Evolutionary conservation across 2,329 filamentous ascomycete species (phyloP), one percentile per base, ranked within the genome.

Genomic region (Celoporthe dispersa): DNA sequence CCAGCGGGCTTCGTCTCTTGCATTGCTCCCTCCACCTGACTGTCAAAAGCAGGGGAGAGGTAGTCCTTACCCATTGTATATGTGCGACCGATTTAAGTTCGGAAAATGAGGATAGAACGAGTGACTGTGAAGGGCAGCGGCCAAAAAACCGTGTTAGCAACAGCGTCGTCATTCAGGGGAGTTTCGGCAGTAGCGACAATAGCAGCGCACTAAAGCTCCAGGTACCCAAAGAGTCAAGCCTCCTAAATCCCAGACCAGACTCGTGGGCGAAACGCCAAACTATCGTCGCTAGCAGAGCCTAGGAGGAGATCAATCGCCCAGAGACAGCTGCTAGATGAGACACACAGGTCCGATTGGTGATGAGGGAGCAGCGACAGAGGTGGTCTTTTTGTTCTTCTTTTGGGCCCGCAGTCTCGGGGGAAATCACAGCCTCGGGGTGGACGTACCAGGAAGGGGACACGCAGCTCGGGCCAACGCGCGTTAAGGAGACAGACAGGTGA

Each of bases 61-160:
- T 16, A 57, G 62, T 64, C 64, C 70, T 72, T 72, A 72, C 70
- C 70, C 70, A 72, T 72, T 72, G 70, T 72, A 66, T 61, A 70
- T 59, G 68, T 66, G 53, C 28, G 64, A 68, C 48, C 67, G 68
- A 68, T 60, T 66, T 28, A 70, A 68, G 39, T 44, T 70, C 63
- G 68, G 39, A 53, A 68, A 72, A 66, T 41, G 61, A 66, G 68
- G 68, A 66, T 68, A 68, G 70, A 72, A 72, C 70, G 70, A 72
- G 68, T 70, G 70, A 72, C 70, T 72, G 62, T 33, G 57, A 33
- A 55, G 7, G 31, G 53, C 19, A 44, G 68, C 37, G 67, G 39
- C 57, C 35, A 41, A 16, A 59, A 37, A 37, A 31, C 7, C 9
- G 25, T 51, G 70, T 71, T 65, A 71, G 70, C 70, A 71, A 67